Evolutionary conservation across 2,329 filamentous ascomycete species (phyloP), one percentile per base, ranked within the genome.

Genomic region (Canariomyces notabilis): DNA sequence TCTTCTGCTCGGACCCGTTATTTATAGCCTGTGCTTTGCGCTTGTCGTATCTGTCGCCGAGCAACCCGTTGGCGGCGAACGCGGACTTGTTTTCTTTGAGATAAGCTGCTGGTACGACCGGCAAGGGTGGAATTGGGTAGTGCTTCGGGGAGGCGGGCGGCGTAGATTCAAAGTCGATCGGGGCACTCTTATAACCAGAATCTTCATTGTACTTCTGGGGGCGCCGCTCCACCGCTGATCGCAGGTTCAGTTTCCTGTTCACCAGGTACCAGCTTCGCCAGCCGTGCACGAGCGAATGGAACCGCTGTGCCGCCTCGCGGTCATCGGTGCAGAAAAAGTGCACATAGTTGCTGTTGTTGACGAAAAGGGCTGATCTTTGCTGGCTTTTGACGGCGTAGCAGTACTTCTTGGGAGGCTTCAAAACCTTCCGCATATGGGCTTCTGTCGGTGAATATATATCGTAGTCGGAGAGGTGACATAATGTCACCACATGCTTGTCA

Each of bases 191-290:
- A 1, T 34, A 18, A 19, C 29, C 18, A 15, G 16, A 33, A 5
- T 26, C 19, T n/a, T 31, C 20, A 21, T 33, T 35, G 4, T 19
- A 16, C 15, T 6, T 33, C 20, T 62, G 60, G 42, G 64, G 63
- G 9, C 61, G 60, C 5, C 59, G 47, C 16, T 57, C 57, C n/a
- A 61, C 56, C 46, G 57, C 42, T 60, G 39, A 64, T 61, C 16
- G 54, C 58, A 58, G 46, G 63, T 67, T 31, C 59, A 64, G 80
- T 60, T 84, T 76, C 50, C 82, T 81, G 56, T 87, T 83, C 35
- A 88, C 85, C 6, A 96, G 69, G 60, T 95, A 95, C 89, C 89
- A 95, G 64, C 87, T 94, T 48, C 91, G 80, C 90, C 90, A 96
- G 32, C 69, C 70, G 51, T 95, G 89, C 1, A 95, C 75, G 19